Conservation (phyloP, 345 rosid genomes). For the Microthlaspi erraticum region DNA sequence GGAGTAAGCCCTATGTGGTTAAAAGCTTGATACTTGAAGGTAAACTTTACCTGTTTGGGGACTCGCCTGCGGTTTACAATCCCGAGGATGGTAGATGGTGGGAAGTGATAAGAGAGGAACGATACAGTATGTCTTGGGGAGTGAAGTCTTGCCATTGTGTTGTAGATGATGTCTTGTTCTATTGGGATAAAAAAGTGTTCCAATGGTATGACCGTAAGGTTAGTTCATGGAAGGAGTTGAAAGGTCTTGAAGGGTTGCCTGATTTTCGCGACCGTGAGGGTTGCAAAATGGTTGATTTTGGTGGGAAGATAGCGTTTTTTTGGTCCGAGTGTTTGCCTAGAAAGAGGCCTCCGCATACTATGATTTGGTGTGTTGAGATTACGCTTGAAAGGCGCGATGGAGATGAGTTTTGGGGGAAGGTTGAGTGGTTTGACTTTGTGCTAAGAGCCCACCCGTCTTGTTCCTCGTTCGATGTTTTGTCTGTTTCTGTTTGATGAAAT, state of each 20-base stretch:
- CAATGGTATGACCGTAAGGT: constrained; percentile 14
- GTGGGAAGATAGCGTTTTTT: constrained; percentile 6
- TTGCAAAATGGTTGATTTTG: constrained; percentile 19
- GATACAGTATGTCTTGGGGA: background rate
- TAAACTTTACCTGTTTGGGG: constrained; percentile 4
- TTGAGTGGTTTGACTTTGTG: constrained; percentile 2
- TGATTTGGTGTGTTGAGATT: background rate
- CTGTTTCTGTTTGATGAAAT: constrained; percentile 11
- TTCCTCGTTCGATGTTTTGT: background rate
- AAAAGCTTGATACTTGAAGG: background rate
- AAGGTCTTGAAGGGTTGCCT: constrained; percentile 5
- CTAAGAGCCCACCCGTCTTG: background rate
- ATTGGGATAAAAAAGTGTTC: background rate
- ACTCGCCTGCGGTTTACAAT: background rate
- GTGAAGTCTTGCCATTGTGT: background rate
- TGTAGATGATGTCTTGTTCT: background rate
- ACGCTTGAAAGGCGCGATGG: background rate
- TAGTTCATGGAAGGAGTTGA: background rate
- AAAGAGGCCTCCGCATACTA: background rate
- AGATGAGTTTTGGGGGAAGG: background rate
- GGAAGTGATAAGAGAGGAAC: no score
- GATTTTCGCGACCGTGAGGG: background rate
- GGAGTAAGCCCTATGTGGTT: background rate
- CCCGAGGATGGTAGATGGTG: constrained; percentile 9
- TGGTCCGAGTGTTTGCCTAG: background rate